Evolutionary conservation across 2,329 filamentous ascomycete genomes (phyloP).

Genomic region (Colletotrichum falcatum): DNA sequence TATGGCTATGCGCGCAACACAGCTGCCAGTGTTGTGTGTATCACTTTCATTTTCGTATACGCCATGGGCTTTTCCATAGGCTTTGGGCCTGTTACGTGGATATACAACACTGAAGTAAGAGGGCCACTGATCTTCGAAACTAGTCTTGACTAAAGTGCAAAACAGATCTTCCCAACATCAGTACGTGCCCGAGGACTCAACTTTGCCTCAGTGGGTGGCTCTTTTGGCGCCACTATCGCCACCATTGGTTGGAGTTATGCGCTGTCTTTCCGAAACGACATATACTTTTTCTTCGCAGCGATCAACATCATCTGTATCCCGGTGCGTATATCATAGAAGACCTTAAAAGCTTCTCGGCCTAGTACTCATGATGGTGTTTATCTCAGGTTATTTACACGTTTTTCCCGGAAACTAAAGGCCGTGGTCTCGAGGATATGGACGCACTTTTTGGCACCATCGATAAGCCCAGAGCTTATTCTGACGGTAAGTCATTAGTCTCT

Average conservation of each 20-base stretch:
- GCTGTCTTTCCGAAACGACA: constrained; percentile 62
- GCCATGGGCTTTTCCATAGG: constrained; percentile 69
- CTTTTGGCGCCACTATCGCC: constrained; percentile 67
- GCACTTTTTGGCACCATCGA: constrained; percentile 50
- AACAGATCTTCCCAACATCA: constrained; percentile 68
- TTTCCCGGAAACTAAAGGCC: constrained; percentile 60
- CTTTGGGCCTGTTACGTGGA: constrained; percentile 68
- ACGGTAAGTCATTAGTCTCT: constrained; percentile 3
- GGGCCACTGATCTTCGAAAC: not conserved
- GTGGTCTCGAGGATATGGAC: constrained; percentile 59
- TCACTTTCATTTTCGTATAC: constrained; percentile 69
- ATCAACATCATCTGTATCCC: constrained; percentile 62
- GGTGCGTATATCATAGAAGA: constrained; percentile 44
- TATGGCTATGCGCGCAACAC: constrained; percentile 63
- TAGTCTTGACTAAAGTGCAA: not conserved
- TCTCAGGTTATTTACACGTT: constrained; percentile 54
- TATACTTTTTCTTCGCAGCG: constrained; percentile 70
- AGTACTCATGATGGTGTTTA: not conserved
- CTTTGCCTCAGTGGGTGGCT: constrained; percentile 64
- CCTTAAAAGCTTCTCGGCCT: accelerated
- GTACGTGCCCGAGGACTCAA: constrained; percentile 68
- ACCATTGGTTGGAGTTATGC: constrained; percentile 68
- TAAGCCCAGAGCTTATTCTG: not conserved
- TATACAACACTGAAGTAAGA: constrained; percentile 67
- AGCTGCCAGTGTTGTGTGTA: constrained; percentile 62